Base-by-base conservation (phyloP, 164 flowering plant genomes). In the Aristolochia fimbriata region DNA sequence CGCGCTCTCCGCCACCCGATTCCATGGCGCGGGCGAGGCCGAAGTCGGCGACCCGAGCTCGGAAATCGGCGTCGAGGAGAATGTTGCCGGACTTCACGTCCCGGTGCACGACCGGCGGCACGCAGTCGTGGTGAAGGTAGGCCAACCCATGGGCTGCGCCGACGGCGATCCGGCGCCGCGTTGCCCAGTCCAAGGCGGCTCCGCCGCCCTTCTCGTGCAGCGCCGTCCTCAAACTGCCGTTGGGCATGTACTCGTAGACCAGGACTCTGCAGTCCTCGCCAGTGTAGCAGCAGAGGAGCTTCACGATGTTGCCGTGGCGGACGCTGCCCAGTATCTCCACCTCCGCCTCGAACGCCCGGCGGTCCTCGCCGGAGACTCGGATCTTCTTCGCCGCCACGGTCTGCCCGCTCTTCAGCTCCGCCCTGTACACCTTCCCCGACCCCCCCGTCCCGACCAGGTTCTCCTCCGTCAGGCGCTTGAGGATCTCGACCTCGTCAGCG, bases 81-180 rank as follows among this genome's bases (percentile, higher is more conserved):
- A 88, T 83, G 59, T 88, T 88, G 71, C 78, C 83, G 2, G 82
- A 76, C 77, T 88, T 88, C 23, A 86, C 79, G 66, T 86, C 96
- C 24, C 96, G 68, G 72, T 86, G 93, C 55, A 88, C 72, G 30
- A 88, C 82, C 1, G 91, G 62, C 12, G 93, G 93, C 27, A 71
- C 81, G 49, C 87, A 86, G 64, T 83, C 89, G 48, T 86, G 93
- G 71, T 88, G 96, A 63, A 88, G 71, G 67, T 86, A 88, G 0
- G 89, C 80, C 54, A 88, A 57, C 62, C 91, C 96, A 56, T 79
- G 78, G 4, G 89, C 96, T 0, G 87, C 76, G 15, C 91, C 91
- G 0, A 78, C 56, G 8, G 89, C 89, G 15, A 85, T 74, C 21
- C 24, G 52, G 21, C 71, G 71, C 79, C 96, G 53, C 65, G 15